Conservation (phyloP, 441 rosid genomes). For the Eutrema salsugineum region DNA sequence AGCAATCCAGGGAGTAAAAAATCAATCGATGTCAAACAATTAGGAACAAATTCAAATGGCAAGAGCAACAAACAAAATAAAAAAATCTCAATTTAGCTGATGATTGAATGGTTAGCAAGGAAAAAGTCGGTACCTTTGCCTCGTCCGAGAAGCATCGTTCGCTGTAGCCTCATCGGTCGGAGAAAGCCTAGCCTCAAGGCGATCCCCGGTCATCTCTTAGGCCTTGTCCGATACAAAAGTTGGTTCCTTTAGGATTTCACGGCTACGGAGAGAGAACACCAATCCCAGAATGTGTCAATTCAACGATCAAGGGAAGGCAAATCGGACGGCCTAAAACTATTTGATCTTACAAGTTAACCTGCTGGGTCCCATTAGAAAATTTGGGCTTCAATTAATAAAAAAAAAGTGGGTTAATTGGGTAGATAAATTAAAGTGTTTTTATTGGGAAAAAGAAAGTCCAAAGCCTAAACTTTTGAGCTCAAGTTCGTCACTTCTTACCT, state of each 20-base stretch:
- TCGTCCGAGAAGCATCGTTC: slow-evolving; percentile 43
- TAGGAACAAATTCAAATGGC: too few species aligned
- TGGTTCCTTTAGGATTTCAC: background rate
- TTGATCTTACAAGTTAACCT: background rate
- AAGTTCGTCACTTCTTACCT: background rate
- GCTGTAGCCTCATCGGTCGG: slow-evolving; percentile 30
- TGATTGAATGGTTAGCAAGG: background rate
- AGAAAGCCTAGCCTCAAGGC: slow-evolving; percentile 37
- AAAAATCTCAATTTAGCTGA: background rate
- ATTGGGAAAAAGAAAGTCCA: background rate
- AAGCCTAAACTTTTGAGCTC: background rate
- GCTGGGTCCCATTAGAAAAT: background rate
- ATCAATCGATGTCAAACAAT: background rate
- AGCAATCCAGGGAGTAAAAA: background rate
- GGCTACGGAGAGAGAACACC: background rate
- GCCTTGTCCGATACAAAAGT: background rate
- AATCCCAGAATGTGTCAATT: background rate
- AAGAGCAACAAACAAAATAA: too few species aligned
- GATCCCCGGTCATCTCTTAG: slow-evolving; percentile 50
- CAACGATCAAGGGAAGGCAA: background rate
- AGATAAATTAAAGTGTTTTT: background rate
- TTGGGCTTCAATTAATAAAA: background rate
- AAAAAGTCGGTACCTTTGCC: slow-evolving; percentile 50
- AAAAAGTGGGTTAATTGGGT: background rate
- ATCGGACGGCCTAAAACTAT: background rate